A percentile compares a stretch with the other conserved stretches of the same genome.
Evolutionary conservation across 768 basidiomycete genomes (phyloP).

Genomic region (Lactifluus pinguis): DNA sequence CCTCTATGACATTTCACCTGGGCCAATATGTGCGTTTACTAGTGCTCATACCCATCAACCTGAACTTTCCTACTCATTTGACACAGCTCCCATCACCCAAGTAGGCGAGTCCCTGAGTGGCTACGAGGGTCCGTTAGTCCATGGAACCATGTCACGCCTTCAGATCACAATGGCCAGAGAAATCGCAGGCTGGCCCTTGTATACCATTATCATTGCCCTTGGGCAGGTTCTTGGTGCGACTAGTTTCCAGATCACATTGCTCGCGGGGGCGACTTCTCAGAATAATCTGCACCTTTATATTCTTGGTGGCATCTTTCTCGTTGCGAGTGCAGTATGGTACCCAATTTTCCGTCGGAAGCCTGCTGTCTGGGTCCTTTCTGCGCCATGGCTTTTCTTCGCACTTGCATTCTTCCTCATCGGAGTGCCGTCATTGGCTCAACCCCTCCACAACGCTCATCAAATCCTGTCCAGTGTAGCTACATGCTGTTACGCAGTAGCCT

Average conservation of each 20-base stretch:
- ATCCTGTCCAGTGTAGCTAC: conserved; percentile 69
- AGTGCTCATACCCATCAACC: not conserved
- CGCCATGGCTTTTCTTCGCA: conserved; percentile 88
- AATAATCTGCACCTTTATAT: conserved; percentile 23
- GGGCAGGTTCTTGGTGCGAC: conserved; percentile 89
- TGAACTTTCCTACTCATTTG: conserved; percentile 19
- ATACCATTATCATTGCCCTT: conserved; percentile 78
- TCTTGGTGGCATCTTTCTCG: conserved; percentile 79
- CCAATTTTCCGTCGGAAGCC: conserved; percentile 80
- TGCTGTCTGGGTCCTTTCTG: conserved; percentile 76
- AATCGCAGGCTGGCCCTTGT: conserved; percentile 81
- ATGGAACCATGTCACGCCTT: conserved; percentile 57
- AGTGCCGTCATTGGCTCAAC: conserved; percentile 61
- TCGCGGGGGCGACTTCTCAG: not conserved
- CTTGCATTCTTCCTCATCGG: conserved; percentile 89
- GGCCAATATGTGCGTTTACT: conserved; percentile 58
- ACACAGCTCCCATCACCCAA: conserved; percentile 37
- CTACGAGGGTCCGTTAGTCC: conserved; percentile 36
- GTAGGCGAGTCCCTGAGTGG: conserved; percentile 34
- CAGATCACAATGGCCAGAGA: conserved; percentile 80
- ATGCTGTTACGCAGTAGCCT: conserved; percentile 89
- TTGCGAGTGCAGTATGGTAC: conserved; percentile 83
- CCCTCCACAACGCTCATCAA: conserved; percentile 53
- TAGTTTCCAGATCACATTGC: conserved; percentile 81
- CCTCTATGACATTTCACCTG: conserved; percentile 43